Evolutionary conservation across 2,329 filamentous ascomycete species (phyloP).

Genomic region (Neospermospora avenae): DNA sequence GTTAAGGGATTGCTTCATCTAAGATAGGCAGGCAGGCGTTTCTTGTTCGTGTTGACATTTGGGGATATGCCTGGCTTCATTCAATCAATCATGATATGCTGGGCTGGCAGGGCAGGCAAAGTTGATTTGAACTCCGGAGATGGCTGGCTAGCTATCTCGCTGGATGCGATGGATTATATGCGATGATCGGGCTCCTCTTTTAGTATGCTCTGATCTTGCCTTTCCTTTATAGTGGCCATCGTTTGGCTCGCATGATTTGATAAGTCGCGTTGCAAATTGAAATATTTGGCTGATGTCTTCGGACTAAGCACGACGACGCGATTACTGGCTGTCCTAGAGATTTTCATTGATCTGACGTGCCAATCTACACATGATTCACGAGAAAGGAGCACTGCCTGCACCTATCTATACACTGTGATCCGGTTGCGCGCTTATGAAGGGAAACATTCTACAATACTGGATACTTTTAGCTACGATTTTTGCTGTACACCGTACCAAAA

Average conservation of each 20-base stretch:
- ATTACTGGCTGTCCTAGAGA: background rate
- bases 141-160: conserved; percentile 10
- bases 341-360: too few relatives aligned
- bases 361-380: too few relatives aligned
- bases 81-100: conserved; percentile 12
- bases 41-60: background rate
- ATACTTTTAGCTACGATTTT: too few relatives aligned
- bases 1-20: conserved; percentile 27
- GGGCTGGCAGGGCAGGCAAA: conserved; percentile 1
- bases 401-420: too few relatives aligned
- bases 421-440: too few relatives aligned
- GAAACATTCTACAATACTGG: too few relatives aligned
- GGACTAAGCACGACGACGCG: conserved; percentile 3
- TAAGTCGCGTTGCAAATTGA: conserved; percentile 11
- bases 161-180: conserved; percentile 3
- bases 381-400: too few relatives aligned
- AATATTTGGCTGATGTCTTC: background rate
- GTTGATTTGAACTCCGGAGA: background rate
- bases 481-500: too few relatives aligned
- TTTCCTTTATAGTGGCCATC: background rate
- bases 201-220: background rate
- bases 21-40: conserved; percentile 25
- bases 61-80: background rate
- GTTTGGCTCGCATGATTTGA: conserved; percentile 1
- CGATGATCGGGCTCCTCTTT: background rate